phyloP scores from a whole-genome alignment of 1,139 yeast genomes.

The Yamadazyma kanchanaburiensis region DNA sequence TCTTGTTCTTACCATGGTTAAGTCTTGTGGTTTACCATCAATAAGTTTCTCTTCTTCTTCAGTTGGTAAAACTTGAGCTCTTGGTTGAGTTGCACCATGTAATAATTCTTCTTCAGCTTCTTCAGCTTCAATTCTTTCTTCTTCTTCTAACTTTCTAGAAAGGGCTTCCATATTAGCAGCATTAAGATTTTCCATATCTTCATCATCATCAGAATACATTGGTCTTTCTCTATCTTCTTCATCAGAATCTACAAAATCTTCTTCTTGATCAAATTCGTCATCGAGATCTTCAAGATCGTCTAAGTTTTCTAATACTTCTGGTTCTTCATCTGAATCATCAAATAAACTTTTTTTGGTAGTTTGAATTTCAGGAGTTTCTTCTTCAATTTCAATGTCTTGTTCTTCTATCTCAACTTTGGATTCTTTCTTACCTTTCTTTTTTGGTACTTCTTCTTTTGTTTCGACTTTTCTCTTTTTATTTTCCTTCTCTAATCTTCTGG shows the following conservation, averaged over 20 bases:
- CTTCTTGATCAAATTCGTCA: conserved; percentile 23
- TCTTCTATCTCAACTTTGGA: conserved; percentile 5
- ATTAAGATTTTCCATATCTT: conserved; percentile 74
- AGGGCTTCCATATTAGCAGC: conserved; percentile 87
- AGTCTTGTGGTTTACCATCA: conserved; percentile 60
- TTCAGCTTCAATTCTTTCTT: conserved; percentile 67
- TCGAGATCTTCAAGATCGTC: conserved; percentile 52
- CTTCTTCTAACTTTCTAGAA: conserved; percentile 66
- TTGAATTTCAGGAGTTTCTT: conserved; percentile 19
- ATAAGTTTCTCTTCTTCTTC: conserved; percentile 53
- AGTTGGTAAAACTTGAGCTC: conserved; percentile 67
- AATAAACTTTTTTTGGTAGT: conserved; percentile 72
- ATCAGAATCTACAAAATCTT: conserved; percentile 50
- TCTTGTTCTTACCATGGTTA: conserved; percentile 83
- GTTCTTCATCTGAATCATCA: conserved; percentile 65
- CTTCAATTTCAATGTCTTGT: conserved; percentile 25
- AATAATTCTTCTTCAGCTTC: conserved; percentile 75
- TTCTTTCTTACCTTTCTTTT: conserved; percentile 19
- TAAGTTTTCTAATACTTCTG: conserved; percentile 20
- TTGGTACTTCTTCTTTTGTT: conserved; percentile 17
- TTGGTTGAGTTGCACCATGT: conserved; percentile 61
- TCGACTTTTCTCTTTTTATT: conserved; percentile 24
- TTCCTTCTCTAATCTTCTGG: conserved; percentile 27
- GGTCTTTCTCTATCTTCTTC: conserved; percentile 61
- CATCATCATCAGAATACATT: conserved; percentile 82